A percentile compares a stretch with the other conserved stretches of the same genome.
Conservation (phyloP, 2,329 filamentous ascomycete genomes). For the Cladosporium sp. region DNA sequence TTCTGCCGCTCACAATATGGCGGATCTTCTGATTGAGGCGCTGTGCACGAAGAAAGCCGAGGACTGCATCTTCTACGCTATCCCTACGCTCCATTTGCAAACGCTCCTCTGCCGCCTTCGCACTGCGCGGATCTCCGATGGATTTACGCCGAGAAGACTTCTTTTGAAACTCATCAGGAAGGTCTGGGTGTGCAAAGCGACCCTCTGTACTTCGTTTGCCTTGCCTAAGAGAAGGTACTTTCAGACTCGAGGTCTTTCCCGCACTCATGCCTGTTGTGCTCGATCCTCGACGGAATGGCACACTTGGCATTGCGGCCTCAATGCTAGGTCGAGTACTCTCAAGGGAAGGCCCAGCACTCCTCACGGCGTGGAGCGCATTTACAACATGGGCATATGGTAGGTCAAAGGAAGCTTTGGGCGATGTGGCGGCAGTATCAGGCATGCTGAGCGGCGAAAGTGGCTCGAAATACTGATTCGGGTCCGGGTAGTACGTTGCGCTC, state of each 20-base stretch:
- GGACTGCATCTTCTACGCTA: conserved; percentile 83
- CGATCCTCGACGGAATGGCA: conserved; percentile 7
- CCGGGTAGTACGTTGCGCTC: not conserved
- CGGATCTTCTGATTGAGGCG: conserved; percentile 82
- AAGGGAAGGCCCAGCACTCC: not conserved
- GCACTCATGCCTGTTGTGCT: not conserved
- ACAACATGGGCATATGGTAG: conserved; percentile 29
- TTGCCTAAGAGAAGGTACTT: not conserved
- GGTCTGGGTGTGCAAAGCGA: conserved; percentile 21
- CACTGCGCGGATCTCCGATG: conserved; percentile 26
- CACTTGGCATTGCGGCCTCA: conserved; percentile 8
- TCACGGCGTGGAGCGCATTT: conserved; percentile 20
- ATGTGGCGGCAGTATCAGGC: not conserved
- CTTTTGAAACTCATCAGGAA: conserved; percentile 23
- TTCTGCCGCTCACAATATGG: conserved; percentile 78
- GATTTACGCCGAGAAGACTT: conserved; percentile 28
- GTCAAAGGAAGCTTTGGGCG: conserved; percentile 23
- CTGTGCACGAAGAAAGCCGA: conserved; percentile 76
- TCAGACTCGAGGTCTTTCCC: not conserved
- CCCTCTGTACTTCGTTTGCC: not conserved
- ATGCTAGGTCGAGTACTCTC: conserved; percentile 1
- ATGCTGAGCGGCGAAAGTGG: conserved; percentile 3
- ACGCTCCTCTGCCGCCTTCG: conserved; percentile 58
- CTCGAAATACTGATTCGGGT: not conserved
- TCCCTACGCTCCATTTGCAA: conserved; percentile 58